Conservation (phyloP, 176 grass and related monocot species). For the Typha latifolia region DNA sequence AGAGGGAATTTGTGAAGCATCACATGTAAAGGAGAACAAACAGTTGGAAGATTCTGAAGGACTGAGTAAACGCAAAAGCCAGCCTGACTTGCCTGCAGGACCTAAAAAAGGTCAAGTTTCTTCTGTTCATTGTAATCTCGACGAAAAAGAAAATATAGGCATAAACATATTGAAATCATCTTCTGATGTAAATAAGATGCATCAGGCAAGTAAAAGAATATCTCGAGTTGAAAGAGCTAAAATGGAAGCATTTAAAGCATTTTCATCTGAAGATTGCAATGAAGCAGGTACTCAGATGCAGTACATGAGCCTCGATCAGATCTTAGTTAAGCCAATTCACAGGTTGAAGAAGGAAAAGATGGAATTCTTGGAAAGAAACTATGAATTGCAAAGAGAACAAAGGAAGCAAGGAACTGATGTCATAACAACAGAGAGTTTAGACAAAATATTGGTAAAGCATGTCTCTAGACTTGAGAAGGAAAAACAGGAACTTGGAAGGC, state of each 20-base stretch:
- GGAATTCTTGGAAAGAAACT: conserved; percentile 16
- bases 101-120: background rate
- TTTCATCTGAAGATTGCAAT: conserved; percentile 31
- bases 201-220: conserved; percentile 29
- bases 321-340: conserved; percentile 42
- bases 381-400: conserved; percentile 5
- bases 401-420: conserved; percentile 1
- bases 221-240: conserved; percentile 48
- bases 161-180: conserved; percentile 18
- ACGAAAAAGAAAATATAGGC: conserved; percentile 46
- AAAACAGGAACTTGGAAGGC: conserved; percentile 37
- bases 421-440: conserved; percentile 30
- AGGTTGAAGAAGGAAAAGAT: conserved; percentile 50
- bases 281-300: background rate
- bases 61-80: conserved; percentile 20
- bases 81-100: background rate
- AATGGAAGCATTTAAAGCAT: conserved; percentile 38
- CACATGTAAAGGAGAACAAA: background rate
- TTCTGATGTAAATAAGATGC: conserved; percentile 24
- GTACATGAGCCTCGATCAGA: conserved; percentile 32
- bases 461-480: conserved; percentile 52
- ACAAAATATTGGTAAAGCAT: conserved; percentile 55
- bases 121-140: conserved; percentile 11
- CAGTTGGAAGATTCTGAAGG: background rate
- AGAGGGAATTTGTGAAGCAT: background rate